Evolutionary conservation across 768 basidiomycete species (phyloP).

Genomic region (Auricularia cornea): DNA sequence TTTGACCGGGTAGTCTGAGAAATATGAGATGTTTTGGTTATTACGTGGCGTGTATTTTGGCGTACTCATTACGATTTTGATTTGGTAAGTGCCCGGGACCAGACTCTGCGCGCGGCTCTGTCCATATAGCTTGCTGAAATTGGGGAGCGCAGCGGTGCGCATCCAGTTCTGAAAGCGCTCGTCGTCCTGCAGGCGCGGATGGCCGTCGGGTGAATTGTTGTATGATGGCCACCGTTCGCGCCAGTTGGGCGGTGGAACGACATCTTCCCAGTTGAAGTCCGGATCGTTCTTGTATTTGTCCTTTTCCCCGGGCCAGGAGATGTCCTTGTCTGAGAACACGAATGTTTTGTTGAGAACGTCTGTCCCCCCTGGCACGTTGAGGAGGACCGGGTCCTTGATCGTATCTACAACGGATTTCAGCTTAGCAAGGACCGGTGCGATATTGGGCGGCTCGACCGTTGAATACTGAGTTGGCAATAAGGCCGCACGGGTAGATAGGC

Average conservation of each 20-base stretch:
- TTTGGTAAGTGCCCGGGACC: conserved; percentile 62
- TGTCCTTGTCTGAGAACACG: conserved; percentile 65
- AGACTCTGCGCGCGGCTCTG: conserved; percentile 77
- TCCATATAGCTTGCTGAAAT: conserved; percentile 91
- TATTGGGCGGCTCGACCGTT: conserved; percentile 36
- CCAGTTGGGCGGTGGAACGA: conserved; percentile 96
- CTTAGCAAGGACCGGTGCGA: no score
- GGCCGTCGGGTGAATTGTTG: conserved; percentile 33
- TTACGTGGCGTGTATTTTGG: background rate
- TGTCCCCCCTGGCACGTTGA: conserved; percentile 40
- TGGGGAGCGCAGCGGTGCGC: conserved; percentile 94
- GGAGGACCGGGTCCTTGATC: conserved; percentile 51
- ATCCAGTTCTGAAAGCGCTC: conserved; percentile 99
- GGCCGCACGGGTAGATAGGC: conserved; percentile 86
- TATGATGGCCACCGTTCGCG: conserved; percentile 64
- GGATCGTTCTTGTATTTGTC: conserved; percentile 77
- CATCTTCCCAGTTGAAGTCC: conserved; percentile 51
- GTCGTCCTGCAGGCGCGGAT: conserved; percentile 68
- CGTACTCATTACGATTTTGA: conserved; percentile 58
- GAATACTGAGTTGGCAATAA: conserved; percentile 95
- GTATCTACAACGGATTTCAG: conserved; percentile 42
- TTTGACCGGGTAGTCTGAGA: conserved; percentile 69
- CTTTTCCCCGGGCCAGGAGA: conserved; percentile 93
- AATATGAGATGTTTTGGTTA: background rate
- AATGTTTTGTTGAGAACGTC: conserved; percentile 40